Evolutionary conservation across 805 yeast species (phyloP).

Genomic region (Blastobotrys chiropterorum): DNA sequence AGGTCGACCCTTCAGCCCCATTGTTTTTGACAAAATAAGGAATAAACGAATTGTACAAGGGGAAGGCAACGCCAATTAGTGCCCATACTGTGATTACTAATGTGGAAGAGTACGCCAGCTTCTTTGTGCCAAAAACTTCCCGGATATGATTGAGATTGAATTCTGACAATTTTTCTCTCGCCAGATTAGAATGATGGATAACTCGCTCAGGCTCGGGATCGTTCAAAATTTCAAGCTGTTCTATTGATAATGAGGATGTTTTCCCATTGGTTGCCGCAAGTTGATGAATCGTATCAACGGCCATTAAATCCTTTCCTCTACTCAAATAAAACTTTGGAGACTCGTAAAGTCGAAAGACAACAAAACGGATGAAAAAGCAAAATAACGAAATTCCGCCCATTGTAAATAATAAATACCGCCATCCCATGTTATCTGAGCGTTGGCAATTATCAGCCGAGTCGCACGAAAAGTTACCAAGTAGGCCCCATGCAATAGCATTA

Average conservation of each 20-base stretch:
- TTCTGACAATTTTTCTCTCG: constrained; percentile 8
- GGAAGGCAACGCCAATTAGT: constrained; percentile 50
- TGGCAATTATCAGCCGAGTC: constrained; percentile 36
- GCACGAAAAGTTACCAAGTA: constrained; percentile 46
- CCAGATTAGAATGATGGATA: constrained; percentile 19
- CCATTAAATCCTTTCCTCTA: constrained; percentile 44
- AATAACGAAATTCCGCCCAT: constrained; percentile 47
- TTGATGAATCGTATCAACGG: constrained; percentile 37
- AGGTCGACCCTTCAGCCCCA: constrained; percentile 34
- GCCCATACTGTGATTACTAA: constrained; percentile 51
- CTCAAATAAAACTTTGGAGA: constrained; percentile 50
- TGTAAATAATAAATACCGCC: constrained; percentile 51
- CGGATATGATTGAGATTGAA: constrained; percentile 33
- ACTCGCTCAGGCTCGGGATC: neutral
- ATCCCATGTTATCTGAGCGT: constrained; percentile 45
- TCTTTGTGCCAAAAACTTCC: constrained; percentile 41
- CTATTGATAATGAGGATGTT: constrained; percentile 38
- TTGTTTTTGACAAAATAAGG: constrained; percentile 45
- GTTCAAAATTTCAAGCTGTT: constrained; percentile 31
- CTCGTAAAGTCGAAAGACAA: constrained; percentile 41
- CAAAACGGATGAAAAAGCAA: constrained; percentile 42
- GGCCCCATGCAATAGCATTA: constrained; percentile 47
- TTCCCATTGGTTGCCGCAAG: constrained; percentile 44
- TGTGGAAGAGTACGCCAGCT: constrained; percentile 38
- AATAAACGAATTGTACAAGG: constrained; percentile 48